These are phyloP conservation scores for Entophlyctis luteolus DNA, from an alignment of 192 early-diverging fungal genomes.

Conservation along the genomic window DNA sequence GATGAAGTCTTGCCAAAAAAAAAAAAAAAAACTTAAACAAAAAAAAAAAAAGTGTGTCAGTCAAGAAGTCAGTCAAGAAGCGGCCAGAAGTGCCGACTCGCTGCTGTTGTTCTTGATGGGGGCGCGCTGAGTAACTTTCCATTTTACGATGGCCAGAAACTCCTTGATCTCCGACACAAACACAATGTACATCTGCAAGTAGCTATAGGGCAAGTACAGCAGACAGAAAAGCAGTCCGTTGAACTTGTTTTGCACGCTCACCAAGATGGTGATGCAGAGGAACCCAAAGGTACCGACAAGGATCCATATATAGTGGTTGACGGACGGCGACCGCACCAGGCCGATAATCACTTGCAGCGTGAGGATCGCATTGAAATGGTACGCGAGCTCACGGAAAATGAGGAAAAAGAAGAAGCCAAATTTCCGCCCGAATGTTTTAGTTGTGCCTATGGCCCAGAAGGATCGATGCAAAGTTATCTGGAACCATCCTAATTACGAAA, in stretches of 20 bases:
- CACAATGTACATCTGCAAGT: neutral
- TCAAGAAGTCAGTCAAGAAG: neutral
- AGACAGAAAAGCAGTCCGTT: neutral
- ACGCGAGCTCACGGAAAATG: neutral
- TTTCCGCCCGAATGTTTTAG: neutral
- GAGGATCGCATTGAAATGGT: neutral
- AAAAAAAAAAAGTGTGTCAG: too few relatives aligned
- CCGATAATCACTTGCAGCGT: conserved; percentile 3
- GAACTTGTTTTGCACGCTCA: neutral
- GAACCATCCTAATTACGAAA: neutral
- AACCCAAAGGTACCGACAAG: neutral
- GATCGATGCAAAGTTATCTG: conserved; percentile 2
- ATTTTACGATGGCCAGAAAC: conserved; percentile 1
- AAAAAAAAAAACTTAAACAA: neutral
- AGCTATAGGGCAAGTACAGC: neutral
- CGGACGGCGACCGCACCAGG: neutral
- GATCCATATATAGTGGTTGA: neutral
- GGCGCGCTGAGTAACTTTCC: neutral
- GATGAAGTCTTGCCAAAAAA: neutral
- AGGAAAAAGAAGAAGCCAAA: neutral
- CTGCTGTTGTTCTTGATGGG: neutral
- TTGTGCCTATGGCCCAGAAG: neutral
- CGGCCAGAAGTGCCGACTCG: neutral
- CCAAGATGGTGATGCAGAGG: neutral
- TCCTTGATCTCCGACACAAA: neutral